Evolutionary conservation across 495 filamentous ascomycete species (phyloP).

Genomic region (Penicillium atrosanguineum): DNA sequence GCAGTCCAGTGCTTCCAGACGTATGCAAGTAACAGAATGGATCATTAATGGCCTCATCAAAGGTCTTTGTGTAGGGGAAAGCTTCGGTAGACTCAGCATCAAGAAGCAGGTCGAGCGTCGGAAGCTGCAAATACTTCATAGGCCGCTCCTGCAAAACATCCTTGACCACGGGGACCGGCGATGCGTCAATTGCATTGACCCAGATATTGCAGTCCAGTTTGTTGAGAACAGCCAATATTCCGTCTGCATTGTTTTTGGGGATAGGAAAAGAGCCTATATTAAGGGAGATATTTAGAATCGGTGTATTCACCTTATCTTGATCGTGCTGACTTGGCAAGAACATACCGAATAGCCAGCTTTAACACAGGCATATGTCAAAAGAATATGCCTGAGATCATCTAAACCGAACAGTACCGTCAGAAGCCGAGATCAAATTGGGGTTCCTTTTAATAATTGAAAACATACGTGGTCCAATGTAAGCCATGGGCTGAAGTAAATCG

Average conservation of each 20-base stretch:
- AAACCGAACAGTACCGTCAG: not conserved
- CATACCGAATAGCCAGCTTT: constrained; percentile 7
- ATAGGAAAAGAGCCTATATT: constrained; percentile 1
- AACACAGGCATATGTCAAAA: constrained; percentile 7
- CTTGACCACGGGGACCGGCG: constrained; percentile 1
- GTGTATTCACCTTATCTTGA: not conserved
- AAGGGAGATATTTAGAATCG: not conserved
- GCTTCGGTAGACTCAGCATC: constrained; percentile 5
- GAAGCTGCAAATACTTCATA: constrained; percentile 6
- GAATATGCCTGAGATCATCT: constrained; percentile 8
- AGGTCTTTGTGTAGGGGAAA: constrained; percentile 3
- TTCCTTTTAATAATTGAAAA: not conserved
- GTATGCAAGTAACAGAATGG: constrained; percentile 6
- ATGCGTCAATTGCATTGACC: constrained; percentile 4
- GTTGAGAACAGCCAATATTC: not conserved
- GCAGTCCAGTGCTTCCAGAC: constrained; percentile 4
- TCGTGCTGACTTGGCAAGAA: not conserved
- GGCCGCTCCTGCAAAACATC: constrained; percentile 4
- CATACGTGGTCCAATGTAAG: constrained; percentile 10
- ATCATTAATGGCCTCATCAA: constrained; percentile 3
- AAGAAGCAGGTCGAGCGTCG: constrained; percentile 1
- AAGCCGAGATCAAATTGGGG: not conserved
- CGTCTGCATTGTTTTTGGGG: constrained; percentile 5
- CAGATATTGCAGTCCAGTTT: constrained; percentile 5
- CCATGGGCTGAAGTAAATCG: not conserved